Conservation (phyloP, 352 stramenopile genomes). For the Saprolegnia diclina region DNA sequence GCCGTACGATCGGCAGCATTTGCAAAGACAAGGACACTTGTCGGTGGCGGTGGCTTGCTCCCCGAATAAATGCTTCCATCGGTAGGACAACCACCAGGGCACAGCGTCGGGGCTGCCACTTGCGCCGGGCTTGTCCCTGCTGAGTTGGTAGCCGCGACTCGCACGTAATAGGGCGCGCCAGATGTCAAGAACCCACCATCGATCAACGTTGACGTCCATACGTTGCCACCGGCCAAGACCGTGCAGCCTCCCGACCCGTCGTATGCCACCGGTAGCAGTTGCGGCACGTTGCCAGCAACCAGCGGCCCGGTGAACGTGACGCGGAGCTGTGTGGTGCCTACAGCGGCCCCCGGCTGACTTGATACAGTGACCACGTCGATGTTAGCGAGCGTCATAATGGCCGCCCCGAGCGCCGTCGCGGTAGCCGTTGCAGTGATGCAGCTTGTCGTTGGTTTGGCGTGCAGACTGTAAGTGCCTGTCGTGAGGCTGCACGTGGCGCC, state of each 20-base stretch:
- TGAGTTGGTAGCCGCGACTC: conserved; percentile 83
- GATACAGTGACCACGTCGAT: conserved; percentile 60
- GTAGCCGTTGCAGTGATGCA: conserved; percentile 44
- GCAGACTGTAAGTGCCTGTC: conserved; percentile 41
- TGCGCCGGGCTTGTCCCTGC: conserved; percentile 63
- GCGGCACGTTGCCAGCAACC: conserved; percentile 37
- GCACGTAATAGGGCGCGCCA: conserved; percentile 86
- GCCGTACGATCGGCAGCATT: conserved; percentile 62
- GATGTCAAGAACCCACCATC: conserved; percentile 70
- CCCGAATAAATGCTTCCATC: conserved; percentile 36
- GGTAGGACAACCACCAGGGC: conserved; percentile 43
- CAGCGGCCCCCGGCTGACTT: conserved; percentile 38
- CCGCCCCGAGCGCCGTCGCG: conserved; percentile 31
- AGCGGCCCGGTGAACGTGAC: conserved; percentile 86
- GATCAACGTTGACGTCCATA: conserved; percentile 65
- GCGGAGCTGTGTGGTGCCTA: conserved; percentile 55
- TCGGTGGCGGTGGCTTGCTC: conserved; percentile 63
- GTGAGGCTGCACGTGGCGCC: conserved; percentile 36
- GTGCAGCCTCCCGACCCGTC: conserved; percentile 59
- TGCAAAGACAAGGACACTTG: conserved; percentile 75
- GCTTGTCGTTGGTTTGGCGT: conserved; percentile 42
- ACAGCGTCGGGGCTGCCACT: conserved; percentile 38
- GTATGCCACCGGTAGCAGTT: conserved; percentile 41
- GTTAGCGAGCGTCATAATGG: conserved; percentile 28
- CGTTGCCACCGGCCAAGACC: conserved; percentile 39